Evolutionary conservation across 2,329 filamentous ascomycete species (phyloP), one percentile per base, ranked within the genome.

Genomic region (Aspergillus sclerotialis): DNA sequence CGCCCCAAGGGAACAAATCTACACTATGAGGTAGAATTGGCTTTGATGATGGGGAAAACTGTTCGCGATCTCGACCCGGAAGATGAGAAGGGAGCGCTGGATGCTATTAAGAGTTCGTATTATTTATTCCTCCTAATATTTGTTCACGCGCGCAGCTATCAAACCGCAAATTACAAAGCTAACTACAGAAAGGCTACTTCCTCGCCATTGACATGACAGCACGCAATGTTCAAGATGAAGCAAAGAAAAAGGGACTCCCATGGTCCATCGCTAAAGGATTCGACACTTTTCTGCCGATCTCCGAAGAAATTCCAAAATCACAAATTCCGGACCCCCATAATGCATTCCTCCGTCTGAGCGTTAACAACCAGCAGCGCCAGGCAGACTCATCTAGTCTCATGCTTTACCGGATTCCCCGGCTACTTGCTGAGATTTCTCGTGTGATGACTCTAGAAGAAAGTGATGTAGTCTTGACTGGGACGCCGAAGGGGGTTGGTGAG

Each of bases 181-280:
- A n/a, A n/a, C 30, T 10, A 9, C 28, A 10, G 12, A 37, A 40
- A 87, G 85, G 78, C 53, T 98, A 96, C 63, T 76, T 90, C 46
- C 73, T 96, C 30, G 80, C 84, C 49, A 95, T 98, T 53, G 92
- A 98, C 66, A 93, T 98, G 86, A 98, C 92, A 7, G 92, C 84
- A 1, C 84, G 92, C 46, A 96, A 96, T 63, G 78, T 86, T 5
- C 92, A 98, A 67, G 85, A 94, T 51, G 88, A 95, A 68, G 90
- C 90, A 46, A 98, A 96, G 77, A 87, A 84, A 67, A 94, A 92
- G 72, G 88, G 92, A 23, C 79, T 96, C 11, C 92, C 92, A 6
- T 98, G 92, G 92, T 80, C 81, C 53, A 95, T 95, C 47, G 83
- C 86, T 49, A 98, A 98, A 70, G 92, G 92, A 30, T 98, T 96